Evolutionary conservation across 305 asterid genomes (phyloP).

Genomic region (Fraxinus xanthoxyloides): DNA sequence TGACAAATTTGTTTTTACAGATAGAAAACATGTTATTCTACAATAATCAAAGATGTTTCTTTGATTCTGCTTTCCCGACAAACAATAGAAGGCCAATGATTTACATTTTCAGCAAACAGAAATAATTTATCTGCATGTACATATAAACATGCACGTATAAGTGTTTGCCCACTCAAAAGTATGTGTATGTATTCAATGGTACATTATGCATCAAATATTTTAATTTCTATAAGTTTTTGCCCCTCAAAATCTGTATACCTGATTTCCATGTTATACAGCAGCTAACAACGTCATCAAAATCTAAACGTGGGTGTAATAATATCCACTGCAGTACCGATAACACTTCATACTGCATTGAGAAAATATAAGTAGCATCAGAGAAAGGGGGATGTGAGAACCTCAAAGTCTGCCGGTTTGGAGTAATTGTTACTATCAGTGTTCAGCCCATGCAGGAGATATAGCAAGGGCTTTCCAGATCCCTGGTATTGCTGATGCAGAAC

Average conservation of each 20-base stretch:
- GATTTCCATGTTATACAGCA: not conserved
- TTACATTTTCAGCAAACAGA: not conserved
- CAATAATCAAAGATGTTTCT: not conserved
- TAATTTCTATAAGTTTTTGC: not conserved
- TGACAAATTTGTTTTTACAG: not conserved
- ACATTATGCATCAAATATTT: not conserved
- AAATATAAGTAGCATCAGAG: conserved; percentile 1
- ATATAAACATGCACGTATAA: not conserved
- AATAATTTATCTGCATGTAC: not conserved
- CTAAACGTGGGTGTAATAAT: conserved; percentile 6
- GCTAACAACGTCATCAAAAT: conserved; percentile 5
- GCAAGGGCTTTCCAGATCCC: conserved; percentile 68
- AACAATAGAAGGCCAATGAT: not conserved
- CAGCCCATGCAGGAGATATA: conserved; percentile 85
- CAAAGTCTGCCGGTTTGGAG: conserved; percentile 80
- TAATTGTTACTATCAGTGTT: conserved; percentile 82
- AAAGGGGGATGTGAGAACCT: conserved; percentile 46
- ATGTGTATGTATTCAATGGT: not conserved
- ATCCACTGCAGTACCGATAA: conserved; percentile 7
- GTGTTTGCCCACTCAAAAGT: not conserved
- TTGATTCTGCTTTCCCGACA: not conserved
- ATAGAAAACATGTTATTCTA: not conserved
- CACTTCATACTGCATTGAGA: conserved; percentile 7
- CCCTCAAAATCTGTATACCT: not conserved
- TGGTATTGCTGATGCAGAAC: conserved; percentile 56